Percentiles rank a stretch among this genome's conserved stretches.
Evolutionary conservation across 768 basidiomycete species (phyloP).

Genomic region (Favolaschia claudopus): DNA sequence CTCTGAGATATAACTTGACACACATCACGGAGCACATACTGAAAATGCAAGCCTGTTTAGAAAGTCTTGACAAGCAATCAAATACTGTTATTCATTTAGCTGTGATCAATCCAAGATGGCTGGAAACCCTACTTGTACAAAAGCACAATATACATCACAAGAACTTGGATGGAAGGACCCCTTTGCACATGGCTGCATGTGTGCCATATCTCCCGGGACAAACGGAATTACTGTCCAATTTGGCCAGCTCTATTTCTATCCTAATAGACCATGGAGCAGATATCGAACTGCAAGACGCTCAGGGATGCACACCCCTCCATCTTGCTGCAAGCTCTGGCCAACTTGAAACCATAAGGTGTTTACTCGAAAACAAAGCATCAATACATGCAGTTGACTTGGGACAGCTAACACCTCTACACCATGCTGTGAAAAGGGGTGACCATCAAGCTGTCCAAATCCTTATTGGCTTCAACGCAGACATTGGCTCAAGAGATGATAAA

Average conservation of each 20-base stretch:
- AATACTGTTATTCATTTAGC: slow-evolving; percentile 17
- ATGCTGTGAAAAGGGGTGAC: slow-evolving; percentile 7
- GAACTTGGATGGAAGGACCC: slow-evolving; percentile 11
- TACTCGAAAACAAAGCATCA: not conserved
- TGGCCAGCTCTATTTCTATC: not conserved
- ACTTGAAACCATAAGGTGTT: not conserved
- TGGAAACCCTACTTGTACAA: not conserved
- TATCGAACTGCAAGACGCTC: not conserved
- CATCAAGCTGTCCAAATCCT: not conserved
- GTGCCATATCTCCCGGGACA: slow-evolving; percentile 5
- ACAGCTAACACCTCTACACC: slow-evolving; percentile 6
- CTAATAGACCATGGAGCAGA: slow-evolving; percentile 7
- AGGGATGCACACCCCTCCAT: slow-evolving; percentile 14
- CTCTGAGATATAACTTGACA: slow-evolving; percentile 15
- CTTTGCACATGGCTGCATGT: slow-evolving; percentile 16
- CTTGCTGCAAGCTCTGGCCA: slow-evolving; percentile 13
- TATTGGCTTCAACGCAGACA: slow-evolving; percentile 4
- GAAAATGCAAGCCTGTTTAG: not conserved
- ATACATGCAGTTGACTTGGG: not conserved
- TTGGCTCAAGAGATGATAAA: not conserved
- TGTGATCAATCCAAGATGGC: slow-evolving; percentile 6
- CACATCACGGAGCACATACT: slow-evolving; percentile 14
- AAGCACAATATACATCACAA: slow-evolving; percentile 1
- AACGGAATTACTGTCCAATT: not conserved
- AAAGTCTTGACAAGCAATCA: not conserved